Conservation (phyloP, 73 alveolate species). For the Paramecium pentaurelia region DNA sequence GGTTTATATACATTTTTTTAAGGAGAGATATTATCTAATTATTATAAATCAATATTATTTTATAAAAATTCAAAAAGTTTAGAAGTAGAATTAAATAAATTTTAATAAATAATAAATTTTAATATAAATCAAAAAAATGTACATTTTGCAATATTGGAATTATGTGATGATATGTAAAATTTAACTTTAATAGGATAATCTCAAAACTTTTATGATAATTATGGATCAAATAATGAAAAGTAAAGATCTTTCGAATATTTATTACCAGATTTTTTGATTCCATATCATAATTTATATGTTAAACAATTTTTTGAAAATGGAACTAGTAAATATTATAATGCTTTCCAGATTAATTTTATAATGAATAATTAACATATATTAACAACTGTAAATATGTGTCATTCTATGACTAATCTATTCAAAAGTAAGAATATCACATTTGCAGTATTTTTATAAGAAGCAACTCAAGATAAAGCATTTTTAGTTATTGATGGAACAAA, state of each 20-base stretch:
- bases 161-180: not conserved
- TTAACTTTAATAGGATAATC: not conserved
- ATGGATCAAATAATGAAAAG: not conserved
- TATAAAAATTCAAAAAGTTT: not conserved
- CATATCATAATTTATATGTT: not conserved
- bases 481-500: not conserved
- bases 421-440: not conserved
- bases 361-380: not conserved
- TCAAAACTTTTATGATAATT: not conserved
- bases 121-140: not conserved
- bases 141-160: not conserved
- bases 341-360: not conserved
- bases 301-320: not conserved
- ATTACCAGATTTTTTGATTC: not conserved
- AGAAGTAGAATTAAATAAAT: not conserved
- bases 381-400: not conserved
- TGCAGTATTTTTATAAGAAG: not conserved
- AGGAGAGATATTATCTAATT: not conserved
- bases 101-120: not conserved
- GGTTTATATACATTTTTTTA: not conserved
- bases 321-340: not conserved
- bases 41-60: not conserved
- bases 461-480: not conserved
- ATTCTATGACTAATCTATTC: not conserved
- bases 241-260: not conserved